Evolutionary conservation across 306 rosid species (phyloP).

Genomic region (Vicia faba): DNA sequence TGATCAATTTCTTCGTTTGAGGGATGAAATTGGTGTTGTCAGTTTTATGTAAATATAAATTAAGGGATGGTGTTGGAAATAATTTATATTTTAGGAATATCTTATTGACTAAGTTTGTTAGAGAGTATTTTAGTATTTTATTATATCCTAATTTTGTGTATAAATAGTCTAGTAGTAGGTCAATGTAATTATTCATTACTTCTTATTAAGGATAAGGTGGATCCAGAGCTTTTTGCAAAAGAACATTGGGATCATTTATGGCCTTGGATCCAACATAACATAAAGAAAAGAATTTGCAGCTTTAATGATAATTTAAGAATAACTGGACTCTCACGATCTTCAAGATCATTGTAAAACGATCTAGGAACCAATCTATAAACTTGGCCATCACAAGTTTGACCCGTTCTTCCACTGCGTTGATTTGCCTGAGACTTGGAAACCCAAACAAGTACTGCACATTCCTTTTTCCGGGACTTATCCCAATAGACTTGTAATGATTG

Average conservation of each 20-base stretch:
- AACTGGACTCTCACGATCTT: constrained; percentile 67
- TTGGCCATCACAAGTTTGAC: constrained; percentile 94
- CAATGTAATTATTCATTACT: too few species aligned
- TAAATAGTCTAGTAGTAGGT: too few species aligned
- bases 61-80: too few species aligned
- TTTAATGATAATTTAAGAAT: constrained; percentile 76
- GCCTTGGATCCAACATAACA: constrained; percentile 82
- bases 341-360: constrained; percentile 61
- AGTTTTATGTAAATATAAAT: too few species aligned
- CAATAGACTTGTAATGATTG: constrained; percentile 84
- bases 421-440: constrained; percentile 94
- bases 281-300: constrained; percentile 72
- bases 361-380: constrained; percentile 75
- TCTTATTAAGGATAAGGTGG: constrained; percentile 59
- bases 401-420: constrained; percentile 91
- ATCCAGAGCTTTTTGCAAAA: constrained; percentile 84
- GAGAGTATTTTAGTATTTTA: too few species aligned
- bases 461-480: constrained; percentile 60
- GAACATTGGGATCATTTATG: constrained; percentile 77
- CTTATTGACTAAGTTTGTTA: too few species aligned
- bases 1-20: too few species aligned
- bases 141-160: too few species aligned
- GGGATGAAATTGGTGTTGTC: too few species aligned
- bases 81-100: too few species aligned
- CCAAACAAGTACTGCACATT: constrained; percentile 70